Conservation (phyloP, 1,284 basidiomycete species). For the Clitocybe nebularis region DNA sequence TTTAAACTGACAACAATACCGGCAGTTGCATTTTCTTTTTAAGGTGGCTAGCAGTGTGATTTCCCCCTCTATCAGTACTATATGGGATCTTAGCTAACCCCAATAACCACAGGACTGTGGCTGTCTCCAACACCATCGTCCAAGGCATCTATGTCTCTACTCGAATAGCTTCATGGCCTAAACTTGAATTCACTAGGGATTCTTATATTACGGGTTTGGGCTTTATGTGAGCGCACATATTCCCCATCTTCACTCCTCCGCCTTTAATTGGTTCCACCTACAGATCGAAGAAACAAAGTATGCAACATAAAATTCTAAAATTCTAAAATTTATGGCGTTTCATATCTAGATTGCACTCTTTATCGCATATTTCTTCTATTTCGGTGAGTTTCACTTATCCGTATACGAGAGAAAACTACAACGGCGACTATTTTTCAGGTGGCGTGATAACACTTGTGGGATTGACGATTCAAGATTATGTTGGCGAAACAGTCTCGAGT, state of each 20-base stretch:
- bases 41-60: background rate
- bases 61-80: background rate
- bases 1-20: background rate
- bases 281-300: background rate
- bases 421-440: conserved; percentile 10
- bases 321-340: too few species aligned
- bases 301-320: too few species aligned
- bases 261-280: background rate
- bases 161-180: too few species aligned
- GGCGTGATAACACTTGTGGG: conserved; percentile 21
- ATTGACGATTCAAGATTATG: conserved; percentile 22
- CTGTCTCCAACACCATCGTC: conserved; percentile 19
- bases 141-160: too few species aligned
- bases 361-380: background rate
- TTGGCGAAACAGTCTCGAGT: conserved; percentile 22
- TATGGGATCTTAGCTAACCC: background rate
- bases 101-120: conserved; percentile 16
- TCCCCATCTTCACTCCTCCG: background rate
- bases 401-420: background rate
- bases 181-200: conserved; percentile 16
- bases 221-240: conserved; percentile 17
- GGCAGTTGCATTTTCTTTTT: background rate
- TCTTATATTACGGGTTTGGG: conserved; percentile 23
- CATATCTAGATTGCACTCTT: background rate
- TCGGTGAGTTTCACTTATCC: background rate